phyloP scores from a whole-genome alignment of 805 yeast species.

The Wickerhamiella brachini region DNA sequence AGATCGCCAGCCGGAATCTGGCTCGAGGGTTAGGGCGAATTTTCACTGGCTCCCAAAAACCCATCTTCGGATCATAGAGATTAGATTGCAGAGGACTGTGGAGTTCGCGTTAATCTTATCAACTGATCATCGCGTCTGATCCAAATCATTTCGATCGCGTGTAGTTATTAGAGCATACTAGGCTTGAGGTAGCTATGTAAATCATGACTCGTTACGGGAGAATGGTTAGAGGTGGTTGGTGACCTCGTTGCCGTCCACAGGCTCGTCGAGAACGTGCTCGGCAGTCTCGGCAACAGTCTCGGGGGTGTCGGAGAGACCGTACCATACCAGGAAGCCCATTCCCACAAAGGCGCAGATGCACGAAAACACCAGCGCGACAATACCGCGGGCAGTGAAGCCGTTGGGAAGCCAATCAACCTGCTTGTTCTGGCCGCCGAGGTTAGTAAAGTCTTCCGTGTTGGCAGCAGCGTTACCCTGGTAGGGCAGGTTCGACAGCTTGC shows the following conservation, averaged over 20 bases:
- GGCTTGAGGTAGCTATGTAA: neutral
- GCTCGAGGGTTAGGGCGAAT: neutral
- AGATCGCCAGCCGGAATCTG: neutral
- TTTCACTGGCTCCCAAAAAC: too few relatives aligned
- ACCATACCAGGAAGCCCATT: constrained; percentile 56
- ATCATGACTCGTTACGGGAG: neutral
- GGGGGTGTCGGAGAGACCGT: constrained; percentile 65
- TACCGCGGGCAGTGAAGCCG: constrained; percentile 92
- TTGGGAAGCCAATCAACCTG: constrained; percentile 57
- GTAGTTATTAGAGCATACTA: neutral
- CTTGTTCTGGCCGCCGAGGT: constrained; percentile 60
- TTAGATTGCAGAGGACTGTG: too few relatives aligned
- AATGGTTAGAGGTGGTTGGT: neutral
- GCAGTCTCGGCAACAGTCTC: constrained; percentile 11
- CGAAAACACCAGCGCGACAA: constrained; percentile 86
- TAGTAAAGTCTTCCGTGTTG: constrained; percentile 44
- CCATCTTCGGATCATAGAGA: too few relatives aligned
- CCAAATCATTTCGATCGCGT: too few relatives aligned
- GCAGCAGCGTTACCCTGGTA: constrained; percentile 82
- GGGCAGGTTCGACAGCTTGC: constrained; percentile 42
- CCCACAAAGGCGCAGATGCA: constrained; percentile 78
- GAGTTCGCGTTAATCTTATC: too few relatives aligned
- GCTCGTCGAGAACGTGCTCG: constrained; percentile 9
- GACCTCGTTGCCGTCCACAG: neutral
- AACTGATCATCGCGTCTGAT: too few relatives aligned